phyloP scores from a whole-genome alignment of 2,329 filamentous ascomycete genomes.

The Epichloe gansuensis region DNA sequence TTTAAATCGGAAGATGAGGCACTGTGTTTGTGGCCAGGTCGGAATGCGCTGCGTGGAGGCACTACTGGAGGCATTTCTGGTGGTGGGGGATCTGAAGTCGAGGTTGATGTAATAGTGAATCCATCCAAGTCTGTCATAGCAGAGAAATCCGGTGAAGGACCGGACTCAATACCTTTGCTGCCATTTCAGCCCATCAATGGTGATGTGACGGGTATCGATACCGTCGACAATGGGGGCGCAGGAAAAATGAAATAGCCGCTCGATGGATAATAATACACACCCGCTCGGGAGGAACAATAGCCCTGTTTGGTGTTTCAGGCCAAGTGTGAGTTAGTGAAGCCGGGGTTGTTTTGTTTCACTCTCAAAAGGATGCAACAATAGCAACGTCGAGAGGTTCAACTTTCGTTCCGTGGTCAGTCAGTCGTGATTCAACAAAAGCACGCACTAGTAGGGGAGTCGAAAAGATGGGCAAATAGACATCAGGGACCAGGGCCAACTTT shows the following conservation, averaged over 20 bases:
- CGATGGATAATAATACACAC: background rate
- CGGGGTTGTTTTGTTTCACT: background rate
- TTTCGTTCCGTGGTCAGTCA: background rate
- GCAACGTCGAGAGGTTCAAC: background rate
- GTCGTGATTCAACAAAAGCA: too few relatives aligned
- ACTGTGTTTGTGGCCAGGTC: constrained; percentile 1
- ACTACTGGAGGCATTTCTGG: background rate
- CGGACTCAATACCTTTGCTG: background rate
- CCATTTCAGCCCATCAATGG: background rate
- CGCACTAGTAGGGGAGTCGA: too few relatives aligned
- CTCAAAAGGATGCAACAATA: background rate
- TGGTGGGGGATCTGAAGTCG: background rate
- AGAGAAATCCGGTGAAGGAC: background rate
- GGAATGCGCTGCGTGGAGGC: background rate
- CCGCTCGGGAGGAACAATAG: background rate
- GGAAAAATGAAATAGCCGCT: background rate
- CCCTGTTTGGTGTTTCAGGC: background rate
- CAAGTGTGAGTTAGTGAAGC: background rate
- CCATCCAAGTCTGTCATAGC: background rate
- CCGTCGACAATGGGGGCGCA: background rate
- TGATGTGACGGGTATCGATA: background rate
- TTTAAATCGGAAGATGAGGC: constrained; percentile 5
- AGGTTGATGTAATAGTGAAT: background rate
- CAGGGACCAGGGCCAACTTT: too few relatives aligned
- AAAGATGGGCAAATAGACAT: too few relatives aligned